Conservation (phyloP, 2,329 filamentous ascomycete species). For the Fusarium tanahbumbuense region DNA sequence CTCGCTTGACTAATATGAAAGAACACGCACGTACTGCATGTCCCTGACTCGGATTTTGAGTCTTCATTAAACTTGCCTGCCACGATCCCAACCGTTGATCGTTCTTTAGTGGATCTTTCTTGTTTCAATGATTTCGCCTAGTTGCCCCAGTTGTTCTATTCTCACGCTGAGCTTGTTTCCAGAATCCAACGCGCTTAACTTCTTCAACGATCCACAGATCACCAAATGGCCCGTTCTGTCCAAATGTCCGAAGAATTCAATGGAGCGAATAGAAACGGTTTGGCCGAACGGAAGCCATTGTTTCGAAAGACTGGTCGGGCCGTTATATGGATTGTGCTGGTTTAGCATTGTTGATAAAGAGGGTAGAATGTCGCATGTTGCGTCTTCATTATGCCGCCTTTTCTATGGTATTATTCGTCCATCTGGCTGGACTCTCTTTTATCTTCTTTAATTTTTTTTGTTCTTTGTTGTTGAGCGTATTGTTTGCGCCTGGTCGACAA, state of each 20-base stretch:
- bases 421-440: not conserved
- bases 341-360: constrained; percentile 10
- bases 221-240: constrained; percentile 13
- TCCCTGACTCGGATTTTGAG: not conserved
- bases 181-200: not conserved
- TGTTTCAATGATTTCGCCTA: not conserved
- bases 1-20: not conserved
- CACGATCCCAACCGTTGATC: constrained; percentile 6
- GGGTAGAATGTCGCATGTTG: not conserved
- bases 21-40: not conserved
- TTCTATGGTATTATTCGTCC: not conserved
- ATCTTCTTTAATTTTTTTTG: not conserved
- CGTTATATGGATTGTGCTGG: constrained; percentile 15
- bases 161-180: not conserved
- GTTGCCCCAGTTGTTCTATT: not conserved
- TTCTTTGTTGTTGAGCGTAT: not conserved
- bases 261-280: constrained; percentile 1
- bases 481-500: not conserved
- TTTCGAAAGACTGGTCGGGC: constrained; percentile 18
- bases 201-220: constrained; percentile 13
- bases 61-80: not conserved
- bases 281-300: constrained; percentile 4
- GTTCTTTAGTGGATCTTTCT: not conserved
- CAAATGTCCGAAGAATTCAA: not conserved
- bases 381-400: not conserved